These are phyloP conservation scores for Peniophora sp. DNA, from an alignment of 1,284 basidiomycete species.

Conservation along the genomic window DNA sequence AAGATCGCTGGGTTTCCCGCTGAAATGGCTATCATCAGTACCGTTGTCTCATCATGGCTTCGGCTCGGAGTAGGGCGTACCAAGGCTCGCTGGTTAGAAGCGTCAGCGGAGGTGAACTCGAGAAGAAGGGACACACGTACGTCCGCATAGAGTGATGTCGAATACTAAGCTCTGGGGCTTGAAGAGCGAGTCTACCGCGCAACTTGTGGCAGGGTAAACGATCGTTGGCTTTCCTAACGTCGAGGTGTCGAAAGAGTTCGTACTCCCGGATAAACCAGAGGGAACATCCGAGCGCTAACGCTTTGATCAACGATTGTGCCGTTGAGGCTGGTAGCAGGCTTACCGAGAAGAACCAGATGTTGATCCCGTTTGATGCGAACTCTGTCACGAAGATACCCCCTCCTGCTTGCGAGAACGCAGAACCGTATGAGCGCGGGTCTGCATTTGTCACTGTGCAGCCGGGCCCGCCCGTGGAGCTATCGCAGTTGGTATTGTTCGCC, in stretches of 20 bases:
- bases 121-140: slow-evolving; percentile 25
- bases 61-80: slow-evolving; percentile 4
- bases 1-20: slow-evolving; percentile 48
- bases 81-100: slow-evolving; percentile 14
- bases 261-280: slow-evolving; percentile 39
- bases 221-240: slow-evolving; percentile 61
- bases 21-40: slow-evolving; percentile 1
- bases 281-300: slow-evolving; percentile 51
- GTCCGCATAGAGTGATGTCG: slow-evolving; percentile 72
- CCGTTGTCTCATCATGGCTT: not conserved
- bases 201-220: slow-evolving; percentile 56
- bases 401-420: slow-evolving; percentile 50
- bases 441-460: slow-evolving; percentile 56
- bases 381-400: slow-evolving; percentile 74
- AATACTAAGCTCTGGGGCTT: slow-evolving; percentile 60
- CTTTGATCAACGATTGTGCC: not conserved
- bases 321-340: slow-evolving; percentile 9
- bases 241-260: slow-evolving; percentile 49
- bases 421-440: slow-evolving; percentile 50
- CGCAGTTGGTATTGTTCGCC: slow-evolving; percentile 55
- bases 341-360: slow-evolving; percentile 71
- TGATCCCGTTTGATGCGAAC: slow-evolving; percentile 55
- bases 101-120: slow-evolving; percentile 16
- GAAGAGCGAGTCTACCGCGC: slow-evolving; percentile 56
- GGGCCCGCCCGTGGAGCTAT: slow-evolving; percentile 42